A percentile compares a stretch with the other conserved stretches of the same genome.
Evolutionary conservation across 2,329 filamentous ascomycete species (phyloP).

Genomic region (Ophiostoma fasciatum): DNA sequence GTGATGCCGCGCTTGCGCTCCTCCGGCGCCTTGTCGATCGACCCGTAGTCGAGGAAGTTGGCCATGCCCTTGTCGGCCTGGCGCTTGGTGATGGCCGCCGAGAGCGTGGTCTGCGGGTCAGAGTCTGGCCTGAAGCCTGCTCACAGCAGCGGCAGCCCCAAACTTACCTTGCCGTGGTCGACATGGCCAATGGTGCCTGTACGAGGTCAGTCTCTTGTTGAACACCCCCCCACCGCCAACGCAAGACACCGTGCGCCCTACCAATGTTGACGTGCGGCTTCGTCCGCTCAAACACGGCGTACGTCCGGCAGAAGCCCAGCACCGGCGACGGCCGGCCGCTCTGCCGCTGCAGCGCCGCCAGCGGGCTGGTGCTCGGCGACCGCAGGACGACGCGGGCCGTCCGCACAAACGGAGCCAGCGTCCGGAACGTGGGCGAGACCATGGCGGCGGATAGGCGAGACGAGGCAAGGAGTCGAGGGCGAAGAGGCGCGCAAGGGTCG

Average conservation of each 20-base stretch:
- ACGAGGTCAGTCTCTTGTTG: background rate
- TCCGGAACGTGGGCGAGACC: conserved; percentile 73
- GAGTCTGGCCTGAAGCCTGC: too few species aligned
- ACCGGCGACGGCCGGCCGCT: conserved; percentile 39
- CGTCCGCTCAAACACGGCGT: conserved; percentile 64
- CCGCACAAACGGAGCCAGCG: conserved; percentile 64
- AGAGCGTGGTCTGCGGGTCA: conserved; percentile 70
- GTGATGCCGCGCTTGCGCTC: conserved; percentile 99
- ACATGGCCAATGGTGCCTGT: conserved; percentile 94
- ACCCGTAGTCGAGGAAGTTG: conserved; percentile 89
- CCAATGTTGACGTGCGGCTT: conserved; percentile 99
- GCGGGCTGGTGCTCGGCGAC: conserved; percentile 38
- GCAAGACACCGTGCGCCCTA: conserved; percentile 26
- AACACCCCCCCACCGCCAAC: background rate
- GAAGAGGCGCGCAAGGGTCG: background rate
- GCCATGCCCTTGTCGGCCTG: conserved; percentile 90
- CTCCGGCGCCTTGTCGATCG: conserved; percentile 98
- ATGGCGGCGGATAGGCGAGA: conserved; percentile 18
- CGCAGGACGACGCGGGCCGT: conserved; percentile 59
- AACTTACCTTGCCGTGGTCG: conserved; percentile 89
- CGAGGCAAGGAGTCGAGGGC: conserved; percentile 7
- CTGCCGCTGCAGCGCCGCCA: conserved; percentile 65
- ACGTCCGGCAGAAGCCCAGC: conserved; percentile 50
- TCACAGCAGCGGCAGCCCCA: too few species aligned
- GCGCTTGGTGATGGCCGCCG: conserved; percentile 96